Percentiles rank a stretch among this genome's conserved stretches.
These are phyloP conservation scores for Xylaria sp. DNA, from an alignment of 2,329 filamentous ascomycete genomes.

Conservation along the genomic window DNA sequence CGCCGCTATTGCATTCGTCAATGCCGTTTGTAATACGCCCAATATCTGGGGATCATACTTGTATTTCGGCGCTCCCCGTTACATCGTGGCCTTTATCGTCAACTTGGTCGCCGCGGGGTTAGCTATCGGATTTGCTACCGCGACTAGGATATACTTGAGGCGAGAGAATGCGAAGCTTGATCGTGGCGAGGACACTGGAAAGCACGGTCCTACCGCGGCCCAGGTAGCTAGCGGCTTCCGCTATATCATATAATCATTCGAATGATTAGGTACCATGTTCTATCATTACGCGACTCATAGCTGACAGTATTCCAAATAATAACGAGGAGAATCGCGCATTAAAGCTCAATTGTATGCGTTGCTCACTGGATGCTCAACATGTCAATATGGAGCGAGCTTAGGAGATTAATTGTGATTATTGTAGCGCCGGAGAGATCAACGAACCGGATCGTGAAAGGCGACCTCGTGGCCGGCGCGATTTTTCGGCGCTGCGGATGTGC, in stretches of 20 bases:
- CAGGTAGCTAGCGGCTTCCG: constrained; percentile 46
- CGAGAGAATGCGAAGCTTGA: constrained; percentile 46
- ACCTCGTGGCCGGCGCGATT: too few relatives aligned
- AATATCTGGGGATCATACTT: constrained; percentile 48
- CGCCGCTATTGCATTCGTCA: constrained; percentile 46
- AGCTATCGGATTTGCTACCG: constrained; percentile 45
- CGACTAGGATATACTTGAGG: constrained; percentile 44
- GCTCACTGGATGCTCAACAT: neutral
- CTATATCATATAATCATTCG: constrained; percentile 34
- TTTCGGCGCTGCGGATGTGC: too few relatives aligned
- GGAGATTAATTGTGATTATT: neutral
- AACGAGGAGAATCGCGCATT: too few relatives aligned
- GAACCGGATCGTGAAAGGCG: neutral
- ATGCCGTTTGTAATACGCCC: constrained; percentile 46
- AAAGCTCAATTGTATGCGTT: neutral
- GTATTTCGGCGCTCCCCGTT: constrained; percentile 45
- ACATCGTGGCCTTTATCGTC: constrained; percentile 45
- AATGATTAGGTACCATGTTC: neutral
- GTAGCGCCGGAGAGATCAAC: neutral
- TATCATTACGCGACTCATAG: neutral
- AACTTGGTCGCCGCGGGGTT: constrained; percentile 45
- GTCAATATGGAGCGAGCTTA: neutral
- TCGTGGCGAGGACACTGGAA: constrained; percentile 43
- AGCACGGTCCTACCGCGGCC: constrained; percentile 45
- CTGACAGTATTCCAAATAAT: neutral